Base-by-base conservation (phyloP, 345 rosid species). In the Gossypium turneri region DNA sequence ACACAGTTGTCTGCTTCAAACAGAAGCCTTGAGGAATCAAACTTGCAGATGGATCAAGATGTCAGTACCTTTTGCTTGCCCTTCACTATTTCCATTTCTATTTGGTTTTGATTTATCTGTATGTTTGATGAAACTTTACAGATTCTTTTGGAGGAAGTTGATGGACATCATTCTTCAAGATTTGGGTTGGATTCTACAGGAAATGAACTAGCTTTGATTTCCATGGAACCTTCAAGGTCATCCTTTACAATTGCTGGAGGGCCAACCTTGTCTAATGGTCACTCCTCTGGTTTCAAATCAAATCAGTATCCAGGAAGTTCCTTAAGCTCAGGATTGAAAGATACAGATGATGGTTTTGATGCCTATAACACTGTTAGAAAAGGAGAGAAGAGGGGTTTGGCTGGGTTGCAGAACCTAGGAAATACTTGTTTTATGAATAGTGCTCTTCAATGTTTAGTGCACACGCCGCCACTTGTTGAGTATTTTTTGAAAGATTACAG, bases 401-500 rank as follows among this genome's bases (percentile, higher is more conserved):
- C 90, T 75, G 98, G 98, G 76, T 81, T 94, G 81, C 98, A 92
- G 77, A 94, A 94, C 81, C 81, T 94, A 81, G 98, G 98, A 69
- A 94, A 94, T 74, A 94, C 98, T 73, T 94, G 98, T 81, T 94
- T 94, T 80, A 92, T 94, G 98, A 92, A 92, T 77, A 92, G 98
- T 80, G 86, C 98, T 79, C 78, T 94, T 73, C 98, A 94, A 67
- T 94, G 98, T 89, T 84, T 94, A 72, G 93, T 88, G 57, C 98
- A 92, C 83, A 92, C 96, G 1, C 91, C 95, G 2, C 88, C 85
- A n/a, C 84, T 94, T 80, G 95, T 85, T 74, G 90, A 92, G 60
- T 94, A 94, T 77, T 94, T 94, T 81, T 82, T 92, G 82, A 78
- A 88, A 83, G 94, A 94, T 81, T 94, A 91, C 84, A 80, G 87